Base-by-base conservation (phyloP, 306 rosid species). In the Adenanthera pavonina region DNA sequence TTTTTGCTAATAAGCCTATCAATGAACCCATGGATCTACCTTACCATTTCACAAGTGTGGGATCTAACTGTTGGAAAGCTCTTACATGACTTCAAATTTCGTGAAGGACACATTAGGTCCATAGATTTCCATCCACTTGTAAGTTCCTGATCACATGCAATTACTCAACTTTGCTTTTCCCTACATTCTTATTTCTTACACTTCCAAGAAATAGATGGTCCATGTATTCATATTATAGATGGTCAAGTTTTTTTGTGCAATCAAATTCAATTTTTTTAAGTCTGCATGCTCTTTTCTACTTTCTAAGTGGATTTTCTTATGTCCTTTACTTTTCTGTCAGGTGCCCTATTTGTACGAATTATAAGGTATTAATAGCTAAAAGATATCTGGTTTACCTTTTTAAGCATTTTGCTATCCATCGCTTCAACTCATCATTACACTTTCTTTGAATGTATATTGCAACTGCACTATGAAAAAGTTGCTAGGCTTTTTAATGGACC, bases 301-400 rank as follows among this genome's bases (percentile, higher is more conserved):
- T 30, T 53, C 7, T 80, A 15, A 41, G 46, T 59, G 36, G 36
- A 72, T 77, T 46, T 34, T 8, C 47, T 66, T 81, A 7, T 81
- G 49, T 65, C 73, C 62, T 47, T 52, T 78, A 34, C 79, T 87
- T 77, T 38, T 75, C 56, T 85, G 54, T 16, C 90, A 95, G 98
- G 98, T 95, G 98, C 70, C 98, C 98, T 69, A 97, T 97, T 57
- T 95, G 98, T 90, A 89, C 97, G 77, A 20, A n/a, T n/a, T n/a
- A n/a, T n/a, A n/a, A n/a, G n/a, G n/a, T n/a, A n/a, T n/a, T n/a
- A n/a, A n/a, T n/a, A n/a, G n/a, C n/a, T n/a, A n/a, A n/a, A n/a
- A n/a, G n/a, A n/a, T n/a, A n/a, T n/a, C n/a, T n/a, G n/a, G n/a
- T n/a, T n/a, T n/a, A n/a, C n/a, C n/a, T n/a, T n/a, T n/a, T n/a